Evolutionary conservation across 2,329 filamentous ascomycete species (phyloP).

Genomic region (Alternaria ethzedia): DNA sequence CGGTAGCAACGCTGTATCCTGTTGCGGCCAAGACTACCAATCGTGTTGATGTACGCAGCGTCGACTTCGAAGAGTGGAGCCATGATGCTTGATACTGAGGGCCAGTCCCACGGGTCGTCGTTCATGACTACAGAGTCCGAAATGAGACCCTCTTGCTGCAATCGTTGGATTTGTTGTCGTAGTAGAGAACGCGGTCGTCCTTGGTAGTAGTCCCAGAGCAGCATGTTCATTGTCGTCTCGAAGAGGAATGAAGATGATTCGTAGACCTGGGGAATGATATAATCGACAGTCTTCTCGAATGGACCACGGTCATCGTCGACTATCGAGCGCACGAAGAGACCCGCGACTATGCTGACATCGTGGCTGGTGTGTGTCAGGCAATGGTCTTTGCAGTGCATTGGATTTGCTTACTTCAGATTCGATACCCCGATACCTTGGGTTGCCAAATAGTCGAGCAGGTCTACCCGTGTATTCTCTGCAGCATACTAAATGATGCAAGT

Average conservation of each 20-base stretch:
- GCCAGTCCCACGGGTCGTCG: slow-evolving; percentile 5
- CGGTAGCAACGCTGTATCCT: slow-evolving; percentile 1
- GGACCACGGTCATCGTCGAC: not conserved
- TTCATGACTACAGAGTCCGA: not conserved
- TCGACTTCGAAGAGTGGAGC: not conserved
- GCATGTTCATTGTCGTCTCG: slow-evolving; percentile 7
- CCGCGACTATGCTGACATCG: slow-evolving; percentile 5
- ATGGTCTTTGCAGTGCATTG: not conserved
- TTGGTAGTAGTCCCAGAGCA: slow-evolving; percentile 9
- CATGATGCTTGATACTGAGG: not conserved
- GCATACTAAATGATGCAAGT: slow-evolving; percentile 2
- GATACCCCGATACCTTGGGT: slow-evolving; percentile 17
- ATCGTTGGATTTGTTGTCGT: not conserved
- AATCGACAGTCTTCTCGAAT: slow-evolving; percentile 1
- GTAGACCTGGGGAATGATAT: not conserved
- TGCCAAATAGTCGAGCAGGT: slow-evolving; percentile 18
- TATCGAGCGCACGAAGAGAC: slow-evolving; percentile 3
- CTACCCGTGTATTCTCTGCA: slow-evolving; percentile 1
- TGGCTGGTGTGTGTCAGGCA: not conserved
- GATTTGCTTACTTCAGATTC: slow-evolving; percentile 8
- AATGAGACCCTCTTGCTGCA: slow-evolving; percentile 3
- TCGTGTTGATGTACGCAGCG: not conserved
- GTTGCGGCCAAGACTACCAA: slow-evolving; percentile 2
- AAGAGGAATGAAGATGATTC: slow-evolving; percentile 7
- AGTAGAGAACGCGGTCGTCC: slow-evolving; percentile 1